Base-by-base conservation (phyloP, 495 filamentous ascomycete genomes). In the Glarea lozoyensis region DNA sequence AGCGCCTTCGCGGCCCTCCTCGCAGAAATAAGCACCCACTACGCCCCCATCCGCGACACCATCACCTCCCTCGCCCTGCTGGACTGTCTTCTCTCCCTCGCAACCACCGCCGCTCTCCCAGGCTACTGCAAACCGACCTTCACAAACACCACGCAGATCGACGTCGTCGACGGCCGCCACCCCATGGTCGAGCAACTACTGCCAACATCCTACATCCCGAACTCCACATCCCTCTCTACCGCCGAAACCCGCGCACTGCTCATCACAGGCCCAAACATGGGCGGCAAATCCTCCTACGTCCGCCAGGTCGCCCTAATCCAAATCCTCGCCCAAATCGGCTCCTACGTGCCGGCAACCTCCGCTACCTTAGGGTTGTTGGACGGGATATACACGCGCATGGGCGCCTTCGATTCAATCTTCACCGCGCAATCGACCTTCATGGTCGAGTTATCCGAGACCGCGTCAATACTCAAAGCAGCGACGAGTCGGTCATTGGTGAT, bases 231-330 rank as follows among this genome's bases (percentile, higher is more conserved):
- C 7, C 78, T 99, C 31, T 41, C 66, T 27, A 63, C 73, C 0
- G 57, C 66, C 19, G 65, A 75, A 11, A 79, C 88, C 1, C 73
- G 81, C 15, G 88, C 85, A 0, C 76, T 95, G 37, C 79, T 97
- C 29, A 79, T 97, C 43, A 97, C 93, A 3, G 93, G 93, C 4
- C 92, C 93, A 11, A 98, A 98, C 69, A 97, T 97, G 90, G 93
- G 93, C 53, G 92, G 92, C 19, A 99, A 99, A 58, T 92, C 85
- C 33, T 85, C 79, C 56, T 99, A 94, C 63, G 89, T 97, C 2
- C 84, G 92, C 38, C 84, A 88, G 52, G 79, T 92, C 21, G 92
- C 92, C 0, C 78, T 99, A 0, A 84, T 97, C 41, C 76, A 82
- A 13, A 88, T 99, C 45, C 88, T 99, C 72, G 89, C 83, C 2